These are phyloP conservation scores for Candida incommunis DNA, from an alignment of 805 yeast species.

Conservation along the genomic window DNA sequence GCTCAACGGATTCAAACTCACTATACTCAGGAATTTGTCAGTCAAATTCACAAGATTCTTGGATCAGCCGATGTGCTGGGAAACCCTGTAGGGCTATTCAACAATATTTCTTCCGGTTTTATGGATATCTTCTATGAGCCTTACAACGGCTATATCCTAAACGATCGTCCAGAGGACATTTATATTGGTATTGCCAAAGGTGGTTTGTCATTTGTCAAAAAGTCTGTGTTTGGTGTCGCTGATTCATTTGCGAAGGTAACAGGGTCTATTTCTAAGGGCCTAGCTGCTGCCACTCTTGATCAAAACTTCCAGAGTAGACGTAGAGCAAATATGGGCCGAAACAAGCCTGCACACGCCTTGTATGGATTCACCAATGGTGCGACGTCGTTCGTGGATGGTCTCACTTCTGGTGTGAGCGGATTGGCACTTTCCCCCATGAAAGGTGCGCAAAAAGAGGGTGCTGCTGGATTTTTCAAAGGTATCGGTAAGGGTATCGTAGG, in stretches of 20 bases:
- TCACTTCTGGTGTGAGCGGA: constrained; percentile 81
- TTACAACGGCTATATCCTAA: constrained; percentile 86
- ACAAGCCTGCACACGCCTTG: constrained; percentile 70
- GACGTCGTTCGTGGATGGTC: constrained; percentile 70
- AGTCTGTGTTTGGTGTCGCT: constrained; percentile 87
- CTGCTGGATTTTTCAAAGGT: constrained; percentile 86
- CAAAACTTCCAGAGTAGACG: constrained; percentile 70
- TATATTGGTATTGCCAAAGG: constrained; percentile 96
- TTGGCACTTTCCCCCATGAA: constrained; percentile 81
- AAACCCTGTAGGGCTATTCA: constrained; percentile 93
- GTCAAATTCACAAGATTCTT: constrained; percentile 79
- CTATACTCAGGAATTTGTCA: constrained; percentile 82
- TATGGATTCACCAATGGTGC: constrained; percentile 82
- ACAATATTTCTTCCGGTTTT: constrained; percentile 85
- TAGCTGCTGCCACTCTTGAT: constrained; percentile 84
- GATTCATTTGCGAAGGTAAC: constrained; percentile 89
- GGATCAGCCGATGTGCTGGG: constrained; percentile 97
- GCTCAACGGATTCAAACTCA: constrained; percentile 62
- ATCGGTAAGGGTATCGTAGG: constrained; percentile 92
- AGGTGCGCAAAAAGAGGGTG: constrained; percentile 82
- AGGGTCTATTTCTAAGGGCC: constrained; percentile 88
- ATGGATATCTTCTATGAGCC: constrained; percentile 96
- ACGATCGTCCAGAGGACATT: constrained; percentile 88
- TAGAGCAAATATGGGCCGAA: constrained; percentile 57
- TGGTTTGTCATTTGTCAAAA: constrained; percentile 83